phyloP scores from a whole-genome alignment of 2,329 filamentous ascomycete species.

The Clonostachys rhizophaga region DNA sequence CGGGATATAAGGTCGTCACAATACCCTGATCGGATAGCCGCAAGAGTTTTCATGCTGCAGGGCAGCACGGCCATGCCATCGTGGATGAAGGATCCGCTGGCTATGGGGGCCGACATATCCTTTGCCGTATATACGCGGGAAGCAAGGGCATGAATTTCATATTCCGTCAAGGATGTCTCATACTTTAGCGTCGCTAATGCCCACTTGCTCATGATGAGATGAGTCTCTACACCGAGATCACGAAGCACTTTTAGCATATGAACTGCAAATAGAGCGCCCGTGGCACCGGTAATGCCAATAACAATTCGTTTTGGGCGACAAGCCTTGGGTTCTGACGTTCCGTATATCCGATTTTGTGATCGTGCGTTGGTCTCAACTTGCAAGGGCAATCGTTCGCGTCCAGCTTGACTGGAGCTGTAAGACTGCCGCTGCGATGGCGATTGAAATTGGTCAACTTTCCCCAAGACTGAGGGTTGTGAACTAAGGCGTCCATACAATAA shows the following conservation, averaged over 20 bases:
- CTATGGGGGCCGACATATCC: conserved; percentile 37
- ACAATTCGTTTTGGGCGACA: conserved; percentile 26
- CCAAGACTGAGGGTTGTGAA: too few species aligned
- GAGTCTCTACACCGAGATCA: conserved; percentile 37
- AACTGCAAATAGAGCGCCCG: conserved; percentile 36
- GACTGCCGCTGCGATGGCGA: too few species aligned
- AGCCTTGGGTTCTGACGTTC: too few species aligned
- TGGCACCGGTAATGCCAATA: conserved; percentile 44
- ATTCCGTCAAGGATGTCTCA: conserved; percentile 31
- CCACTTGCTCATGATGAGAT: conserved; percentile 43
- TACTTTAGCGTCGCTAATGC: conserved; percentile 40
- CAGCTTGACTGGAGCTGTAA: too few species aligned
- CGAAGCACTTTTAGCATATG: conserved; percentile 32
- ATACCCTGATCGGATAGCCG: conserved; percentile 30
- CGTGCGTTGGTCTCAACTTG: too few species aligned
- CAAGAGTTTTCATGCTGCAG: conserved; percentile 43
- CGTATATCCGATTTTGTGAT: too few species aligned
- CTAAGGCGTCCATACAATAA: too few species aligned
- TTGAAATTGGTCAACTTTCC: too few species aligned
- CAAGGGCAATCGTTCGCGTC: too few species aligned
- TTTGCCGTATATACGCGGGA: conserved; percentile 27
- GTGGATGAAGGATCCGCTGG: conserved; percentile 33
- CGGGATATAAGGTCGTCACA: conserved; percentile 38
- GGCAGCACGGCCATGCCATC: conserved; percentile 43
- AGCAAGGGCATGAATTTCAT: conserved; percentile 28